These are phyloP conservation scores for Pseudonitzschia delicatissima DNA, from an alignment of 108 stramenopile genomes.

Conservation along the genomic window DNA sequence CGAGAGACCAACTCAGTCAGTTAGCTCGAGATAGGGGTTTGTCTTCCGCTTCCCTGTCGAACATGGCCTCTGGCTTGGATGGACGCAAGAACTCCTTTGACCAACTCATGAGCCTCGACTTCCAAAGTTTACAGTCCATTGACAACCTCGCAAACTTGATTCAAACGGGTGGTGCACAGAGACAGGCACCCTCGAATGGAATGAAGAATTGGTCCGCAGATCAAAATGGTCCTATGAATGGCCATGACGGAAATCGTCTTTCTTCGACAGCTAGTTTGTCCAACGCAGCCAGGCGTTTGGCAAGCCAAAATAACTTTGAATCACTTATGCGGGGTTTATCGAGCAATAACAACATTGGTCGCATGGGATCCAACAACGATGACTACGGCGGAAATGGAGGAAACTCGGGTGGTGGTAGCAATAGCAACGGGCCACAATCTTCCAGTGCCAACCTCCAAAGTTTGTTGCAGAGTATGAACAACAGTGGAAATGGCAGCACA, in stretches of 20 bases:
- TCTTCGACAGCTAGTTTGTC: slow-evolving; percentile 31
- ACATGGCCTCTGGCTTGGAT: slow-evolving; percentile 33
- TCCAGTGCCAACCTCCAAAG: slow-evolving; percentile 54
- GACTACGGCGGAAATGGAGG: slow-evolving; percentile 22
- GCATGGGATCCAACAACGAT: neutral
- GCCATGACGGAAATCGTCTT: slow-evolving; percentile 23
- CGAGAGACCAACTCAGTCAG: slow-evolving; percentile 64
- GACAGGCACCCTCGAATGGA: slow-evolving; percentile 50
- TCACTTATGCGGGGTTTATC: slow-evolving; percentile 66
- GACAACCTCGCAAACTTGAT: slow-evolving; percentile 85
- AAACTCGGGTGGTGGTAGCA: neutral
- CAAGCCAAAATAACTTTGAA: slow-evolving; percentile 58
- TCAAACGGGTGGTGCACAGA: slow-evolving; percentile 46
- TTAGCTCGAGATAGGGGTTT: slow-evolving; percentile 52
- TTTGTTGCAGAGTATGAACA: slow-evolving; percentile 52
- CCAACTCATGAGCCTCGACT: slow-evolving; percentile 80
- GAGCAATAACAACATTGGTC: slow-evolving; percentile 26
- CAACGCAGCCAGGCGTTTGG: slow-evolving; percentile 39
- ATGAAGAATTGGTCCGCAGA: slow-evolving; percentile 75
- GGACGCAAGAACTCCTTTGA: slow-evolving; percentile 67
- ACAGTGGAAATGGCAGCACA: slow-evolving; percentile 14
- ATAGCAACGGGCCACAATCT: neutral
- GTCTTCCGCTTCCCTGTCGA: slow-evolving; percentile 60
- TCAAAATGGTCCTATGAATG: neutral
- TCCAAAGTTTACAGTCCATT: slow-evolving; percentile 82